phyloP scores from a whole-genome alignment of 1,284 basidiomycete species.

The Wallemia mellicola region DNA sequence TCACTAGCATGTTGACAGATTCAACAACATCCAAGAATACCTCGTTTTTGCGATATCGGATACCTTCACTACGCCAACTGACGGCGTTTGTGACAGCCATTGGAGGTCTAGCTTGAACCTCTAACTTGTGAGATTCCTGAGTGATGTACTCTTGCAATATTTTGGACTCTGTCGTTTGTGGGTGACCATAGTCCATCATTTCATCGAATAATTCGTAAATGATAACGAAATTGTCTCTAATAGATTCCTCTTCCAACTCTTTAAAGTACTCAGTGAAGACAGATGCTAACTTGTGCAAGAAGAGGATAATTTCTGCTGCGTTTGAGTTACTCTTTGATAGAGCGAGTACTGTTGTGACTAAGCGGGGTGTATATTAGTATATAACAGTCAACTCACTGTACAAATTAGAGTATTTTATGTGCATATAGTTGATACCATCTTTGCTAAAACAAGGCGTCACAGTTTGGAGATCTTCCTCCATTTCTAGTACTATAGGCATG shows the following conservation, averaged over 20 bases:
- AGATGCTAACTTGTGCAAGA: slow-evolving; percentile 58
- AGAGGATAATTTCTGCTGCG: slow-evolving; percentile 83
- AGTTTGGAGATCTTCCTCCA: slow-evolving; percentile 88
- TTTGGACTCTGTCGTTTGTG: slow-evolving; percentile 97
- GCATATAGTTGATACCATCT: slow-evolving; percentile 89
- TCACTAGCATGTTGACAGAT: slow-evolving; percentile 85
- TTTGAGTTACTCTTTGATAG: slow-evolving; percentile 88
- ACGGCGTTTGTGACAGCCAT: slow-evolving; percentile 97
- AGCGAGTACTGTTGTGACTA: slow-evolving; percentile 39
- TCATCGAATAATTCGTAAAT: slow-evolving; percentile 94
- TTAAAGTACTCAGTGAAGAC: slow-evolving; percentile 95
- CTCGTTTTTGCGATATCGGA: slow-evolving; percentile 94
- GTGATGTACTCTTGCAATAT: slow-evolving; percentile 99
- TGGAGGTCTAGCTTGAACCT: slow-evolving; percentile 79
- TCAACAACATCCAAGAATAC: slow-evolving; percentile 97
- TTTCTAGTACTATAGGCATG: slow-evolving; percentile 72
- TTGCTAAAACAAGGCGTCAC: slow-evolving; percentile 83
- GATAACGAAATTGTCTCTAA: slow-evolving; percentile 93
- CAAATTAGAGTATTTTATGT: slow-evolving; percentile 89
- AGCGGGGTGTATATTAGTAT: background rate
- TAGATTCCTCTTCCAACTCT: slow-evolving; percentile 94
- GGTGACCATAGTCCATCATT: slow-evolving; percentile 99
- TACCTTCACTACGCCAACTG: slow-evolving; percentile 92
- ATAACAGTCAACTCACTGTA: slow-evolving; percentile 34
- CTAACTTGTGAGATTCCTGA: slow-evolving; percentile 93